Conservation (phyloP, 768 basidiomycete species). For the Termitomyces eurrhizus region DNA sequence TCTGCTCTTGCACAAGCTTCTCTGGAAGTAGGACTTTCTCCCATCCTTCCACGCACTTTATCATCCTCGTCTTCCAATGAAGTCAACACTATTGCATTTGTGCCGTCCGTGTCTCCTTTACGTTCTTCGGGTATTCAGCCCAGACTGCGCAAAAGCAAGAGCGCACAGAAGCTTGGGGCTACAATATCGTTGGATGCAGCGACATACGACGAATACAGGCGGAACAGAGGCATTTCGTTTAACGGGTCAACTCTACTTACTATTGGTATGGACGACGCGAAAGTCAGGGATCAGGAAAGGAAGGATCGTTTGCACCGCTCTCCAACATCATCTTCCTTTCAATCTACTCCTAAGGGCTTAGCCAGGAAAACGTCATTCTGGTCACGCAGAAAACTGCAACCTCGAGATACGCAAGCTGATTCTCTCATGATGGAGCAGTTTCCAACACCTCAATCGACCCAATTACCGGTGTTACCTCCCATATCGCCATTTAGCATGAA, state of each 20-base stretch:
- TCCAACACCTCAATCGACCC: conserved; percentile 14
- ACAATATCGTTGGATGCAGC: conserved; percentile 18
- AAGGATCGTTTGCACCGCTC: conserved; percentile 18
- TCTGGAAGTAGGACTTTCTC: conserved; percentile 56
- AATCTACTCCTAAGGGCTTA: conserved; percentile 35
- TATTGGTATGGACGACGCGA: conserved; percentile 31
- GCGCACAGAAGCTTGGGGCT: conserved; percentile 39
- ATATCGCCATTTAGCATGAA: conserved; percentile 24
- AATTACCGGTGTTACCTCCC: conserved; percentile 27
- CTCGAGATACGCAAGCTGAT: conserved; percentile 11
- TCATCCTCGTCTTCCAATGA: conserved; percentile 41
- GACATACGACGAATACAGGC: conserved; percentile 21
- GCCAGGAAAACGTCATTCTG: conserved; percentile 67
- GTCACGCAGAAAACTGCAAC: conserved; percentile 44
- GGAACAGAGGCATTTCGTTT: conserved; percentile 56
- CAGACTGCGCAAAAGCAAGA: conserved; percentile 48
- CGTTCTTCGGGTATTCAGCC: conserved; percentile 7
- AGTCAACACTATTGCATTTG: conserved; percentile 46
- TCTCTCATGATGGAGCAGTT: conserved; percentile 4
- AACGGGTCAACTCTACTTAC: conserved; percentile 40
- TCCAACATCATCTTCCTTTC: conserved; percentile 13
- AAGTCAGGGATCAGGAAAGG: conserved; percentile 43
- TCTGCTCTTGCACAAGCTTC: conserved; percentile 52
- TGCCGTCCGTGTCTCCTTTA: conserved; percentile 20
- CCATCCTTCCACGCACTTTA: conserved; percentile 41